Evolutionary conservation across 2,329 filamentous ascomycete genomes (phyloP).

Genomic region (Stemphylium vesicarium): DNA sequence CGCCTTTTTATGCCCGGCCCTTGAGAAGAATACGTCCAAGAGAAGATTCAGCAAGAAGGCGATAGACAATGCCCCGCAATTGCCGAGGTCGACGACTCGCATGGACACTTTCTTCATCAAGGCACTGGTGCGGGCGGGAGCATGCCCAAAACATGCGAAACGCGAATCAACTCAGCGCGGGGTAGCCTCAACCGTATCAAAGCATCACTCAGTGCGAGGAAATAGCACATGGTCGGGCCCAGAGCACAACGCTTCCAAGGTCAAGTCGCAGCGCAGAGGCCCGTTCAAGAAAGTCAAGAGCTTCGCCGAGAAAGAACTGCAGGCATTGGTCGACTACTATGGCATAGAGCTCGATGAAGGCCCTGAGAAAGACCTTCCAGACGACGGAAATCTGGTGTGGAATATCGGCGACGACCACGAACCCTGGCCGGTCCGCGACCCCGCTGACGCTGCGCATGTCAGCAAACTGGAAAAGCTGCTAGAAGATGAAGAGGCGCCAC

Average conservation of each 20-base stretch:
- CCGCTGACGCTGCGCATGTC: conserved; percentile 45
- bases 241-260: conserved; percentile 17
- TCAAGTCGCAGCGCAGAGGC: conserved; percentile 14
- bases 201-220: conserved; percentile 23
- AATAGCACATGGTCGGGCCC: conserved; percentile 17
- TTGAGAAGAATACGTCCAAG: conserved; percentile 1
- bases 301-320: conserved; percentile 53
- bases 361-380: conserved; percentile 41
- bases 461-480: conserved; percentile 49
- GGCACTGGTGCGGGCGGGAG: conserved; percentile 59
- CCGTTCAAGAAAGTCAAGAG: conserved; percentile 33
- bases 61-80: conserved; percentile 17
- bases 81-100: conserved; percentile 17
- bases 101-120: conserved; percentile 62
- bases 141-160: conserved; percentile 58
- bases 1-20: conserved; percentile 42
- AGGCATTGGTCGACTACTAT: conserved; percentile 58
- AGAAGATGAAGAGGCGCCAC: conserved; percentile 50
- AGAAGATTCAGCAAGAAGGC: conserved; percentile 30
- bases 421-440: conserved; percentile 42
- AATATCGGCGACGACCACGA: conserved; percentile 41
- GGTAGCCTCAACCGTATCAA: background rate
- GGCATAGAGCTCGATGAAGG: conserved; percentile 34
- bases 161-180: conserved; percentile 32
- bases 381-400: conserved; percentile 37